A percentile compares a stretch with the other conserved stretches of the same genome.
phyloP scores from a whole-genome alignment of 768 basidiomycete species.

The Dioszegia aurantiaca region DNA sequence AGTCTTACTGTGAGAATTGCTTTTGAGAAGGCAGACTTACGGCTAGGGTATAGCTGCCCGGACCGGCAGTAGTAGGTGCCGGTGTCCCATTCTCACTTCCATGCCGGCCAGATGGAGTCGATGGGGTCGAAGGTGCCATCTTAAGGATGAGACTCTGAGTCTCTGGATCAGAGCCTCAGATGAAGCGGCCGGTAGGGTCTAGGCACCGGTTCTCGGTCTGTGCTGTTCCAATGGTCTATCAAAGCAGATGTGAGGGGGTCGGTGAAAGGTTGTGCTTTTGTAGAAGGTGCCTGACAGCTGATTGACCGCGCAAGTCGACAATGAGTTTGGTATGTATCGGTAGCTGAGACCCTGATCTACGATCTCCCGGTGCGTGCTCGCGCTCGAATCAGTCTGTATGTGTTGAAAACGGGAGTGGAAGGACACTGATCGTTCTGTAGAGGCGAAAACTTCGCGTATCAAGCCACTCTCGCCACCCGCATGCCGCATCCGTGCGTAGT shows the following conservation, averaged over 20 bases:
- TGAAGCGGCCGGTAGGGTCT: too few relatives aligned
- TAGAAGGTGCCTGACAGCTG: background rate
- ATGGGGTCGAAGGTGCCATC: conserved; percentile 47
- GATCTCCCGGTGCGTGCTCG: background rate
- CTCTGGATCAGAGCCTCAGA: too few relatives aligned
- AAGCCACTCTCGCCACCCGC: too few relatives aligned
- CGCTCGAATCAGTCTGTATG: too few relatives aligned
- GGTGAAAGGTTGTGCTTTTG: too few relatives aligned
- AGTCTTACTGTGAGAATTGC: background rate
- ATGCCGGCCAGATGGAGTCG: conserved; percentile 31
- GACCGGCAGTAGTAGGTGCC: conserved; percentile 37
- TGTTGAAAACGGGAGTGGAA: too few relatives aligned
- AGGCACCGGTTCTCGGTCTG: too few relatives aligned
- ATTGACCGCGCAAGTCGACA: background rate
- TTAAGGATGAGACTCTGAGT: background rate
- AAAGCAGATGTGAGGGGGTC: too few relatives aligned
- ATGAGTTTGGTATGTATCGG: background rate
- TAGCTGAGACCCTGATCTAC: background rate
- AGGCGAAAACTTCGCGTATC: too few relatives aligned
- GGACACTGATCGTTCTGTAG: too few relatives aligned
- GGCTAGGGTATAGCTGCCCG: conserved; percentile 43
- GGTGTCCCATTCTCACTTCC: conserved; percentile 42
- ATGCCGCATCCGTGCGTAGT: too few relatives aligned
- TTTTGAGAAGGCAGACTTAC: conserved; percentile 24
- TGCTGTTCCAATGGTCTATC: too few relatives aligned